These are phyloP conservation scores for Alternaria sp. DNA, from an alignment of 2,329 filamentous ascomycete species.

Conservation along the genomic window DNA sequence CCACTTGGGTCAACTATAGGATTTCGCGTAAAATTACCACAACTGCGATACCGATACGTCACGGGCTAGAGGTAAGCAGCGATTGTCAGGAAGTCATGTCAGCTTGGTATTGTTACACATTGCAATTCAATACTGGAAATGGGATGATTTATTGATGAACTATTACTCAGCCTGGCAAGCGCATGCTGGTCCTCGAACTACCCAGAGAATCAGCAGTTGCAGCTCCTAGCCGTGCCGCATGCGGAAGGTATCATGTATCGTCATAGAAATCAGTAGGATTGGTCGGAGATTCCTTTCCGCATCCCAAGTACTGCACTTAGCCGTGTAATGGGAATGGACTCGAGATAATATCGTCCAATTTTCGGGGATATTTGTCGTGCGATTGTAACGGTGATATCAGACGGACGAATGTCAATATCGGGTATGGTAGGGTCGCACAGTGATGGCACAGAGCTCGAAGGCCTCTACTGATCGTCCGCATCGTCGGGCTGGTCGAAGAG, in stretches of 20 bases:
- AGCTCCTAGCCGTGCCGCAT: constrained; percentile 13
- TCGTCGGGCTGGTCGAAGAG: constrained; percentile 97
- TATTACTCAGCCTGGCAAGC: constrained; percentile 12
- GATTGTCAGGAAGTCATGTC: not conserved
- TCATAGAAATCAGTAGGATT: constrained; percentile 11
- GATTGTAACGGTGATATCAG: constrained; percentile 35
- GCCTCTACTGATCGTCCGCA: constrained; percentile 63
- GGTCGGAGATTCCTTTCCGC: constrained; percentile 10
- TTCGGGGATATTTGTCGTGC: constrained; percentile 27
- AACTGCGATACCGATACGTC: not conserved
- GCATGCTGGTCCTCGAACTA: constrained; percentile 15
- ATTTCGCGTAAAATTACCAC: not conserved
- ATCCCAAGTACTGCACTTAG: constrained; percentile 18
- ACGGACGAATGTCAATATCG: constrained; percentile 27
- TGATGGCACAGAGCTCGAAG: constrained; percentile 24
- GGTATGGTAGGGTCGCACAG: constrained; percentile 37
- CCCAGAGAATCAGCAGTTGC: constrained; percentile 11
- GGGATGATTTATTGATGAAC: constrained; percentile 16
- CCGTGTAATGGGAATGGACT: constrained; percentile 18
- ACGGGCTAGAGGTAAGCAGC: not conserved
- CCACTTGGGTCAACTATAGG: not conserved
- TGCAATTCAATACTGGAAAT: not conserved
- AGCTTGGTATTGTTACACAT: not conserved
- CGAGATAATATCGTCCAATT: constrained; percentile 27
- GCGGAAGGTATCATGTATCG: constrained; percentile 29